Evolutionary conservation across 1,284 basidiomycete genomes (phyloP).

Genomic region (Chalciporus sp.): DNA sequence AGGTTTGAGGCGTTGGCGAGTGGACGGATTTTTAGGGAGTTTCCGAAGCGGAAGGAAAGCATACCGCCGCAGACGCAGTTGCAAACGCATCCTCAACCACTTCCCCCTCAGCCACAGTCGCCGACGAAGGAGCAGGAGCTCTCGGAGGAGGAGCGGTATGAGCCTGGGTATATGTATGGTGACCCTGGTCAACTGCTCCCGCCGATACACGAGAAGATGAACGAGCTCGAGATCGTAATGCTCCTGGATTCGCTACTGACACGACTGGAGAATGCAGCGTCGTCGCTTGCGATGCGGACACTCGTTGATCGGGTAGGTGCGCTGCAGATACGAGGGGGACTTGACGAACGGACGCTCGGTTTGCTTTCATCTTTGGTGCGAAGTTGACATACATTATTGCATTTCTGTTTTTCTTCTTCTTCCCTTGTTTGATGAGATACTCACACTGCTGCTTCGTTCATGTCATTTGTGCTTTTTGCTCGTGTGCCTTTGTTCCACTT

Average conservation of each 20-base stretch:
- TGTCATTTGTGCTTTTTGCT: neutral
- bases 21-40: slow-evolving; percentile 59
- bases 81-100: slow-evolving; percentile 1
- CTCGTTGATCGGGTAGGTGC: slow-evolving; percentile 29
- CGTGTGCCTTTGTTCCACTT: neutral
- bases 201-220: slow-evolving; percentile 69
- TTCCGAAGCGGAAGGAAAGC: slow-evolving; percentile 49
- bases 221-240: slow-evolving; percentile 75
- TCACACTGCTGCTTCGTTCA: neutral
- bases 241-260: slow-evolving; percentile 77
- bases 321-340: slow-evolving; percentile 33
- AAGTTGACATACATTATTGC: slow-evolving; percentile 5
- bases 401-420: neutral
- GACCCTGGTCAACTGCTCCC: slow-evolving; percentile 75
- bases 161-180: slow-evolving; percentile 48
- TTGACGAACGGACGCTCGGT: slow-evolving; percentile 53
- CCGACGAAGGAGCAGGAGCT: slow-evolving; percentile 28
- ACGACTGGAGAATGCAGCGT: slow-evolving; percentile 82
- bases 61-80: slow-evolving; percentile 18
- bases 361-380: slow-evolving; percentile 36
- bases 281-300: slow-evolving; percentile 49
- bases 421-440: neutral
- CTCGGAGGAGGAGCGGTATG: slow-evolving; percentile 34
- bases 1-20: slow-evolving; percentile 84
- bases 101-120: neutral